Evolutionary conservation across 495 filamentous ascomycete species (phyloP).

Genomic region (Podospora australis): DNA sequence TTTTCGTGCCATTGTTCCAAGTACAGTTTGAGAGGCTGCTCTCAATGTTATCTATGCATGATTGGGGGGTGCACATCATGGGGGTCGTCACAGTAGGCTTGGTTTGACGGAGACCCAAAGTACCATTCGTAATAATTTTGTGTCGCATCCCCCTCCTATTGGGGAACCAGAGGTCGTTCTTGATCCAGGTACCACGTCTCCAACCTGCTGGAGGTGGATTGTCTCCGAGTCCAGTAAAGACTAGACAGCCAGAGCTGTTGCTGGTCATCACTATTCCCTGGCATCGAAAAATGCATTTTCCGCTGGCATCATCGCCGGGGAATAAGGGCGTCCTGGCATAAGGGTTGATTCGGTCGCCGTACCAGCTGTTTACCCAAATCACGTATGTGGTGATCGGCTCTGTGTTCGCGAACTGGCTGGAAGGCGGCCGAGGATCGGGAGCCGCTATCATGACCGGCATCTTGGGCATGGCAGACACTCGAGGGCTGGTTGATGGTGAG

Average conservation of each 20-base stretch:
- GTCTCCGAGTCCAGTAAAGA: not conserved
- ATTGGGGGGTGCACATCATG: too few species aligned
- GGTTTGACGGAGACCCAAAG: too few species aligned
- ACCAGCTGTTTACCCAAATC: not conserved
- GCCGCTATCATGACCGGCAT: not conserved
- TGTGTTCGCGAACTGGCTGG: not conserved
- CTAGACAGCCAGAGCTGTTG: not conserved
- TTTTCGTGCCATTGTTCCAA: too few species aligned
- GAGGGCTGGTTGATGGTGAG: not conserved
- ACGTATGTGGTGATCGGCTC: not conserved
- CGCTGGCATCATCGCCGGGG: not conserved
- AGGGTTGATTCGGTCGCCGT: not conserved
- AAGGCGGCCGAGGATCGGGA: not conserved
- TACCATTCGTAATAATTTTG: too few species aligned
- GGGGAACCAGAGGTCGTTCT: not conserved
- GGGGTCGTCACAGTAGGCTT: too few species aligned
- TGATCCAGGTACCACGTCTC: not conserved
- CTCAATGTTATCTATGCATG: too few species aligned
- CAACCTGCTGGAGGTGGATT: not conserved
- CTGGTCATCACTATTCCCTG: not conserved
- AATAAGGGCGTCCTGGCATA: not conserved
- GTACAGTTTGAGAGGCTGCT: too few species aligned
- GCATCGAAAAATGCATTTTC: conserved; percentile 1
- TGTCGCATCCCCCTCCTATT: not conserved
- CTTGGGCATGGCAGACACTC: not conserved